Evolutionary conservation across 2,329 filamentous ascomycete species (phyloP), one percentile per base, ranked within the genome.

Genomic region (Trichoderma guizhouense): DNA sequence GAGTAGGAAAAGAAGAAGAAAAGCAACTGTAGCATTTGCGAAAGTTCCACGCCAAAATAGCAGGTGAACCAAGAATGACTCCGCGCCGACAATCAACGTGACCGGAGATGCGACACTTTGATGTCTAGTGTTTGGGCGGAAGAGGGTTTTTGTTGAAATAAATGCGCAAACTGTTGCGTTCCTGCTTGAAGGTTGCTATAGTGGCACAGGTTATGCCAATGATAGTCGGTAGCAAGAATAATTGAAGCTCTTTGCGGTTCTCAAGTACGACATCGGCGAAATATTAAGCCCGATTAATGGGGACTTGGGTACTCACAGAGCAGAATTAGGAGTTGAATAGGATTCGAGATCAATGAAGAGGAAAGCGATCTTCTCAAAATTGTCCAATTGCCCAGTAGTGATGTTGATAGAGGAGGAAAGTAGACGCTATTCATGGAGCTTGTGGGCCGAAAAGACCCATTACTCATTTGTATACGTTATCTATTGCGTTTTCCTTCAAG

Each of bases 21-120:
- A 14, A 34, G 21, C 9, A 15, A 60, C 8, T 47, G 65, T 60
- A 24, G 18, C 15, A 60, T 69, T 60, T 43, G 34, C 53, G 55
- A 69, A 69, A 69, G 66, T 69, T 62, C 66, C 55, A 53, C 15
- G 39, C 66, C 8, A 69, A 69, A 43, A 12, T 34, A 69, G 55
- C 66, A 69, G 68, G 60, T 71, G 58, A 21, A 18, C 11, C 9
- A 28, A 3, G 7, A 8, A 18, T 67, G 24, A 26, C 66, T 51
- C 26, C 34, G 26, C 39, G 28, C 30, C 28, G 28, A 14, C 14
- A 51, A 14, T 30, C 32, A 32, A 15, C 1, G 5, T 6, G 14
- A 5, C 24, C 11, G 18, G 7, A 47, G 53, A 18, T 34, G 12
- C 53, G 18, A 6, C 30, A 47, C 39, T 39, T 9, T 26, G 32